These are phyloP conservation scores for Fusarium sambucinum DNA, from an alignment of 2,329 filamentous ascomycete genomes.

Conservation along the genomic window DNA sequence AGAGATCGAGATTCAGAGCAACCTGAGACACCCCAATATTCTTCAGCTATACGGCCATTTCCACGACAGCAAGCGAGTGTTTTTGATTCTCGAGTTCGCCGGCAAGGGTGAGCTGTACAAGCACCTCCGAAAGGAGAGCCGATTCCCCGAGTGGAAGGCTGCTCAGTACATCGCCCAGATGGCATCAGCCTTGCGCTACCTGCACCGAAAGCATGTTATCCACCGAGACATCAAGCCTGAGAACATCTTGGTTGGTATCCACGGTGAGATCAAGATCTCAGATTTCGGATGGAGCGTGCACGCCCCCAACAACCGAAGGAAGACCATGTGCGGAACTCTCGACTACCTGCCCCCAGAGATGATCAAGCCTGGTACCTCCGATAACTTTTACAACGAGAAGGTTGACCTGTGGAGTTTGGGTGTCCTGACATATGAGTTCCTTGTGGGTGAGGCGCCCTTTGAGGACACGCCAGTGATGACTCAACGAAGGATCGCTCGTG, in stretches of 20 bases:
- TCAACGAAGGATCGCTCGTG: constrained; percentile 85
- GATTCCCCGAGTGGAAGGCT: constrained; percentile 87
- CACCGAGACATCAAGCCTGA: constrained; percentile 98
- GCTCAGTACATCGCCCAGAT: constrained; percentile 90
- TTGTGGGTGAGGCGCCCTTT: constrained; percentile 96
- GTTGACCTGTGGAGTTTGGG: constrained; percentile 97
- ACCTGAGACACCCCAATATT: constrained; percentile 86
- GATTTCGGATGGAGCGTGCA: constrained; percentile 99
- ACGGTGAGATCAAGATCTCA: constrained; percentile 98
- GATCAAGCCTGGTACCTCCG: constrained; percentile 82
- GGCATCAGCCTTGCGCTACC: constrained; percentile 85
- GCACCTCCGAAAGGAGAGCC: constrained; percentile 80
- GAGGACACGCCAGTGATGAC: constrained; percentile 97
- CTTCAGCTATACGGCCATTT: constrained; percentile 87
- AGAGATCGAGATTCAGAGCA: constrained; percentile 90
- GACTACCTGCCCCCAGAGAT: constrained; percentile 99
- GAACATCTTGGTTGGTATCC: constrained; percentile 95
- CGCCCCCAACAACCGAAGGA: constrained; percentile 91
- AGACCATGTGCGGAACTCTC: constrained; percentile 96
- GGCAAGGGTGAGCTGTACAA: constrained; percentile 90
- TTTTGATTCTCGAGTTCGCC: constrained; percentile 87
- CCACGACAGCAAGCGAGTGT: constrained; percentile 88
- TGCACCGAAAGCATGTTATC: constrained; percentile 97
- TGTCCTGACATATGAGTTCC: constrained; percentile 94
- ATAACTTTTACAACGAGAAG: constrained; percentile 94